A percentile compares a stretch with the other conserved stretches of the same genome.
These are phyloP conservation scores for Flaveria robusta DNA, from an alignment of 129 eudicot species.

Conservation along the genomic window DNA sequence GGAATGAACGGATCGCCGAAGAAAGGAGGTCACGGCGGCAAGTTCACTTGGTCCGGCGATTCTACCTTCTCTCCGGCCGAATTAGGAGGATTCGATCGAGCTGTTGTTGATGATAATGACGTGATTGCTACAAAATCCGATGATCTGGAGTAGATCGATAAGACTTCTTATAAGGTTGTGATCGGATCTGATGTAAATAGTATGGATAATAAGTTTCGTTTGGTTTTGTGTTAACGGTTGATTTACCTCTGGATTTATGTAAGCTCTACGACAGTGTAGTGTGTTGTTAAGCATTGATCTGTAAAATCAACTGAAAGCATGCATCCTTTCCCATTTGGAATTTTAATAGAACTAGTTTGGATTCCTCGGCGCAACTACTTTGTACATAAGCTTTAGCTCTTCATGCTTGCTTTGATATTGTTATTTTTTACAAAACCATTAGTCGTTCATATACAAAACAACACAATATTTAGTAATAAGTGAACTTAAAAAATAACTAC, in stretches of 20 bases:
- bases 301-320: no score
- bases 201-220: not conserved
- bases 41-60: constrained; percentile 89
- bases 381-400: no score
- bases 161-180: not conserved
- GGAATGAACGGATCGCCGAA: constrained; percentile 78
- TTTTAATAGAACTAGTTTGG: no score
- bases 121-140: constrained; percentile 52
- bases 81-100: constrained; percentile 39
- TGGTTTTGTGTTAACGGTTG: not conserved
- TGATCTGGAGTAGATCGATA: constrained; percentile 41
- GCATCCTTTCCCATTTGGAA: no score
- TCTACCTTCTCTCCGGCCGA: constrained; percentile 52
- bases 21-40: constrained; percentile 92
- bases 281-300: no score
- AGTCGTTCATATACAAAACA: no score
- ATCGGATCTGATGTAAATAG: constrained; percentile 26
- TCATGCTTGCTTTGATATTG: no score
- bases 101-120: constrained; percentile 34
- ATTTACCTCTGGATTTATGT: not conserved
- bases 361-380: no score
- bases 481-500: no score
- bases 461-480: no score
- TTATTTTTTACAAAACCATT: no score
- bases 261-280: not conserved